Base-by-base conservation (phyloP, 164 flowering plant species). In the Euptelea pleiosperma region DNA sequence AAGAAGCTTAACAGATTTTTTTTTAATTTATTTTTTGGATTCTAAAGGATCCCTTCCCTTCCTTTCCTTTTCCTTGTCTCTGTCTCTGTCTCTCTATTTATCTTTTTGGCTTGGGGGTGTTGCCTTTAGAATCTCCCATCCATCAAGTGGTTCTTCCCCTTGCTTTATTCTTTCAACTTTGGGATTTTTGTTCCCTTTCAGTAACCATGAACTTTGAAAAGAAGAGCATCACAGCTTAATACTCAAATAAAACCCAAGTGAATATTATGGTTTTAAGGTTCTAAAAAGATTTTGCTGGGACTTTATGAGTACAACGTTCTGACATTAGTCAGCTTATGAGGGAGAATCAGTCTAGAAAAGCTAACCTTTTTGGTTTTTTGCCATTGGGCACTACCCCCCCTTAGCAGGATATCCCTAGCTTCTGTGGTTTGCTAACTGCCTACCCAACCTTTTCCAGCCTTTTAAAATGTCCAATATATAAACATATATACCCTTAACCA, bases 241-340 rank as follows among this genome's bases (percentile, higher is more conserved):
- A 41, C 4, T 11, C 10, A n/a, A 19, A 22, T 19, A 44, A 40
- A 60, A 19, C 36, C 63, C 26, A 24, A 45, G n/a, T 19, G 40
- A 21, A 24, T 16, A 19, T 16, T 12, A 26, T 59, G 54, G 16
- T 11, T 61, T 49, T 10, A 39, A 45, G 62, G 69, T 60, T 68
- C 63, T 4, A 63, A 30, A 52, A 70, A 60, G 65, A 69, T 65
- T 46, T 45, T 50, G 62, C 55, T 25, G 60, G 57, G 61, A 42
- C 71, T 42, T 63, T 41, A 36, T 15, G n/a, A 4, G 52, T 15
- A 28, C 47, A 49, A 41, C 0, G 18, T 1, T 50, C 29, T 26
- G 29, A 29, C 28, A 24, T 35, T 58, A 57, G 49, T 41, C 60
- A 46, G 39, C 64, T 36, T 54, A 3, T 43, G 42, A 44, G 16